Percentiles rank a stretch among this genome's conserved stretches.
phyloP scores from a whole-genome alignment of 495 filamentous ascomycete species.

The Daldinia caldariorum region DNA sequence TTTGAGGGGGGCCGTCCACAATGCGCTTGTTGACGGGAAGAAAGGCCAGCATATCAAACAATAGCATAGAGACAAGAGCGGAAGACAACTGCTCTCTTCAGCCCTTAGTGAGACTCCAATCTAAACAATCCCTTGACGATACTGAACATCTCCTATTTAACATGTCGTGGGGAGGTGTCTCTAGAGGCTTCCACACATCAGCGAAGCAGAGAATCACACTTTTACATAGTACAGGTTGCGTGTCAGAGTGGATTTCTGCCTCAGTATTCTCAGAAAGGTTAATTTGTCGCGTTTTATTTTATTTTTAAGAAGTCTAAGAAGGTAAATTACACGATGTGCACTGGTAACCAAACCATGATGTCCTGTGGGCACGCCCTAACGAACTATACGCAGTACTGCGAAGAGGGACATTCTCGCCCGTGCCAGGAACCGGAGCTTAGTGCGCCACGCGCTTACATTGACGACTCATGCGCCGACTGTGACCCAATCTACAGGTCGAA shows the following conservation, averaged over 20 bases:
- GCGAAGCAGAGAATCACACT: not conserved
- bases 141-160: slow-evolving; percentile 15
- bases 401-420: not conserved
- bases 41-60: not conserved
- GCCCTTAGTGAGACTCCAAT: not conserved
- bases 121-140: slow-evolving; percentile 2
- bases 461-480: slow-evolving; percentile 45
- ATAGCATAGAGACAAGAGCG: not conserved
- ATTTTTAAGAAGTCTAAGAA: not conserved
- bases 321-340: slow-evolving; percentile 38
- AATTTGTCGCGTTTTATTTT: not conserved
- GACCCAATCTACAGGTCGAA: slow-evolving; percentile 31
- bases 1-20: not conserved
- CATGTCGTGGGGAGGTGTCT: not conserved
- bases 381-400: slow-evolving; percentile 34
- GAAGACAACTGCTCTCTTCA: not conserved
- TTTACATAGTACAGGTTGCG: not conserved
- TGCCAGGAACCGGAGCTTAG: slow-evolving; percentile 16
- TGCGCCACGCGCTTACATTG: slow-evolving; percentile 18
- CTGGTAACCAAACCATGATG: slow-evolving; percentile 33
- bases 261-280: not conserved
- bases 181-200: not conserved
- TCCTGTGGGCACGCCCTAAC: slow-evolving; percentile 40
- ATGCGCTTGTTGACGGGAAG: slow-evolving; percentile 12
- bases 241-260: not conserved